Evolutionary conservation across 83 land plant species (phyloP).

Genomic region (Isoetes engelmannii): DNA sequence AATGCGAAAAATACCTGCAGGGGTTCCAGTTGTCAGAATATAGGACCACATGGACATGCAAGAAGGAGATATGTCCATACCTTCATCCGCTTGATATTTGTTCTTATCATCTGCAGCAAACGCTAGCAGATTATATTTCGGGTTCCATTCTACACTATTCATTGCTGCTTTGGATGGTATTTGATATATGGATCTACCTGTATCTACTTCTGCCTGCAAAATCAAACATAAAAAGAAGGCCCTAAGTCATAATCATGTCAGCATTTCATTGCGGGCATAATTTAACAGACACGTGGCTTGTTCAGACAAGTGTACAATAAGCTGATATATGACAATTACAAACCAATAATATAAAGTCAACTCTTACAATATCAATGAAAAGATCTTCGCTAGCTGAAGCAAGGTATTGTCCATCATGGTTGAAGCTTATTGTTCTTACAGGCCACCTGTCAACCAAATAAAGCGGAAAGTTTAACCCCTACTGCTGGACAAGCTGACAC

Average conservation of each 20-base stretch:
- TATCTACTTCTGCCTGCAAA: constrained; percentile 75
- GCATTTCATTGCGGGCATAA: neutral
- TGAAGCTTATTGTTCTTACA: constrained; percentile 91
- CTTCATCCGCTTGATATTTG: constrained; percentile 94
- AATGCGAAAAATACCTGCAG: constrained; percentile 83
- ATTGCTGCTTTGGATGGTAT: constrained; percentile 92
- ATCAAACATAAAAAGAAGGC: neutral
- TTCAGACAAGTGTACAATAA: too few relatives aligned
- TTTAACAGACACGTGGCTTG: too few relatives aligned
- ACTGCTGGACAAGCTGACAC: too few relatives aligned
- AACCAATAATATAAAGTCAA: too few relatives aligned
- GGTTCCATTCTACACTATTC: constrained; percentile 99
- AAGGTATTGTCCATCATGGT: constrained; percentile 82
- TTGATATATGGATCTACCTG: constrained; percentile 84
- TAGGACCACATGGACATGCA: neutral
- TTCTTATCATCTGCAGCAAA: constrained; percentile 97
- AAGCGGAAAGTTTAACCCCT: neutral
- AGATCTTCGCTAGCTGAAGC: constrained; percentile 98
- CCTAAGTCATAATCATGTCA: constrained; percentile 1
- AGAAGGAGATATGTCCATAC: constrained; percentile 20
- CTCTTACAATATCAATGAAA: constrained; percentile 84
- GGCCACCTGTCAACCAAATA: constrained; percentile 65
- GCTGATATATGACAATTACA: too few relatives aligned
- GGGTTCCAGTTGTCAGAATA: neutral
- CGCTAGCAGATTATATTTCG: constrained; percentile 83